Base-by-base conservation (phyloP, 2,329 filamentous ascomycete species). In the Chaetomiaceae sp. region DNA sequence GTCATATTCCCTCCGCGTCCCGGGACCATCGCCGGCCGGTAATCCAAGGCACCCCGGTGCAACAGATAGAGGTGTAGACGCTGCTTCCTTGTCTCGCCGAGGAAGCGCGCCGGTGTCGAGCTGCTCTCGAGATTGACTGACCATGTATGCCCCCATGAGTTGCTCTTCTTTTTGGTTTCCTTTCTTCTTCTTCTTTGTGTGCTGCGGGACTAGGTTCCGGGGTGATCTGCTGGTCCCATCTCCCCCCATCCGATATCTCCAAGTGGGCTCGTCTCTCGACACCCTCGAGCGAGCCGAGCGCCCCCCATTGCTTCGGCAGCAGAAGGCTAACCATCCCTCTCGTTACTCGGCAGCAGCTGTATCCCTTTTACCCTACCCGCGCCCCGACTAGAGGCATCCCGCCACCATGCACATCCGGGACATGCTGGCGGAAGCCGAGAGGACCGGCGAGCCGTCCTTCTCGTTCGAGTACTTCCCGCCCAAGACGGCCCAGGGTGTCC, bases 381-480 rank as follows among this genome's bases (percentile, higher is more conserved):
- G 20, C 20, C 34, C 34, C 22, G 40, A n/a, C 19, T 55, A 52
- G 51, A 45, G 38, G 36, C 17, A 20, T n/a, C 36, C 52, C 17
- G 49, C 64, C 80, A 85, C 69, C 61, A 97, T 99, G 92, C 94
- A 97, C 75, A 92, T 99, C 79, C 89, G 87, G 63, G 84, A 94
- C 65, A 96, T 96, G 79, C 81, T 99, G 66, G 78, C 82, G 63
- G 87, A 92, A 64, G 85, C 91, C 72, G 84, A 91, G 73, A 81
- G 82, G 74, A 83, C 85, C 66, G 84, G 85, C 69, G 82, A 87
- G 66, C 87, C 91, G 54, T 94, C 91, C 68, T 96, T 96, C 79
- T 99, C 94, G 56, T 99, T 99, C 77, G 94, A 99, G 72, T 99
- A 96, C 79, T 99, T 99, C 74, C 94, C 94, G 47, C 94, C 94